These are phyloP conservation scores for Tulasnella sp. DNA, from an alignment of 768 basidiomycete genomes.

Conservation along the genomic window DNA sequence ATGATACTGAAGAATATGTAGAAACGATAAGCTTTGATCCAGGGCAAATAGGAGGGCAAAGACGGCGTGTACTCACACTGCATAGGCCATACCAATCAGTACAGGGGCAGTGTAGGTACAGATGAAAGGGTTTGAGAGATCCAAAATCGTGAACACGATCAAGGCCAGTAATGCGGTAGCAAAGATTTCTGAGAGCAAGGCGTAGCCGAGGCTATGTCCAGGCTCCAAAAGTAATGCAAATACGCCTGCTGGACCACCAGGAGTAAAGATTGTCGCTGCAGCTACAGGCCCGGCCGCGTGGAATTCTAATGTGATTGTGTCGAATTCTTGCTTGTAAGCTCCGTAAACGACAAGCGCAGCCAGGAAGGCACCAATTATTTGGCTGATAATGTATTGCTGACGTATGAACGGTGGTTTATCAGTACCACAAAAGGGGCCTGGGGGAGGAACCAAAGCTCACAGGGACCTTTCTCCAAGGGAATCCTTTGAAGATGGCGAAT, in stretches of 20 bases:
- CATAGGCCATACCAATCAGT: slow-evolving; percentile 5
- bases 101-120: neutral
- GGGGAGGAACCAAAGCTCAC: neutral
- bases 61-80: neutral
- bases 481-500: slow-evolving; percentile 22
- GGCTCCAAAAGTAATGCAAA: slow-evolving; percentile 7
- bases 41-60: neutral
- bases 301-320: neutral
- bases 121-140: neutral
- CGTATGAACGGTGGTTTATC: neutral
- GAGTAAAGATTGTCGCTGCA: slow-evolving; percentile 2
- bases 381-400: slow-evolving; percentile 6
- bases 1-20: no score
- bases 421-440: neutral
- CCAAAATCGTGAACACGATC: no score
- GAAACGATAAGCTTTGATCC: no score
- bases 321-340: slow-evolving; percentile 1
- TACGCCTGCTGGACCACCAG: slow-evolving; percentile 3
- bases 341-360: slow-evolving; percentile 9
- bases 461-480: slow-evolving; percentile 22
- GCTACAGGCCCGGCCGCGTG: neutral
- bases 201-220: neutral
- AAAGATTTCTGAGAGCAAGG: slow-evolving; percentile 12
- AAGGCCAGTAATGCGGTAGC: neutral
- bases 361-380: slow-evolving; percentile 8